Conservation (phyloP, 2,329 filamentous ascomycete genomes). For the Claviceps cyperi region DNA sequence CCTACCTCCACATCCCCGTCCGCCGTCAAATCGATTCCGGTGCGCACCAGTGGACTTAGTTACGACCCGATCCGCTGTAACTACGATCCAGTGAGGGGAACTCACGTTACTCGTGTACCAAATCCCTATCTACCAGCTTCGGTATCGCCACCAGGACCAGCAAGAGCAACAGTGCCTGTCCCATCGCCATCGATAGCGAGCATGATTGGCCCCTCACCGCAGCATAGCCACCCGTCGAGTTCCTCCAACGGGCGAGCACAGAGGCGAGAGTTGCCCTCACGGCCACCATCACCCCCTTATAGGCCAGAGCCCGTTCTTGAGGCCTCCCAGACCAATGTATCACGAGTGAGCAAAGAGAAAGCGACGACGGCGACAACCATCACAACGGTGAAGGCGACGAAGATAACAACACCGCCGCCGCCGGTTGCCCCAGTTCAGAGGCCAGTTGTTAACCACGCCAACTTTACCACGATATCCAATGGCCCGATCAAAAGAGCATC, state of each 20-base stretch:
- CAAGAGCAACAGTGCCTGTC: constrained; percentile 16
- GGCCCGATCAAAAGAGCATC: constrained; percentile 30
- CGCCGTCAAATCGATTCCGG: constrained; percentile 26
- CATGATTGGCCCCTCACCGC: constrained; percentile 50
- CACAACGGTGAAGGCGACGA: neutral
- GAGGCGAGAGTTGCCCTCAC: constrained; percentile 20
- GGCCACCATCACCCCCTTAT: constrained; percentile 29
- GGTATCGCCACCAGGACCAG: constrained; percentile 33
- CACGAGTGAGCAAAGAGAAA: constrained; percentile 25
- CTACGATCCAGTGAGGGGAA: constrained; percentile 50
- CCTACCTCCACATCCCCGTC: constrained; percentile 25
- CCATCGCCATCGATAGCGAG: constrained; percentile 79
- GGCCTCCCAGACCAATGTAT: constrained; percentile 14
- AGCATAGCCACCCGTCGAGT: constrained; percentile 13
- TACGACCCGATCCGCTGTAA: constrained; percentile 84
- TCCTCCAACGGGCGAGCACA: constrained; percentile 18
- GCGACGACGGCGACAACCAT: constrained; percentile 1
- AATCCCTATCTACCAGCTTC: constrained; percentile 31
- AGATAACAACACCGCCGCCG: neutral
- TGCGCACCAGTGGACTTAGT: constrained; percentile 60
- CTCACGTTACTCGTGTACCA: constrained; percentile 38
- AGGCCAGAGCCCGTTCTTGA: constrained; percentile 18
- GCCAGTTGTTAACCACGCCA: constrained; percentile 23
- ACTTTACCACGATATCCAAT: constrained; percentile 26
- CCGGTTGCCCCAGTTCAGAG: constrained; percentile 13